Conservation (phyloP, 176 grass and related monocot species). For the Rhynchospora tenuis region DNA sequence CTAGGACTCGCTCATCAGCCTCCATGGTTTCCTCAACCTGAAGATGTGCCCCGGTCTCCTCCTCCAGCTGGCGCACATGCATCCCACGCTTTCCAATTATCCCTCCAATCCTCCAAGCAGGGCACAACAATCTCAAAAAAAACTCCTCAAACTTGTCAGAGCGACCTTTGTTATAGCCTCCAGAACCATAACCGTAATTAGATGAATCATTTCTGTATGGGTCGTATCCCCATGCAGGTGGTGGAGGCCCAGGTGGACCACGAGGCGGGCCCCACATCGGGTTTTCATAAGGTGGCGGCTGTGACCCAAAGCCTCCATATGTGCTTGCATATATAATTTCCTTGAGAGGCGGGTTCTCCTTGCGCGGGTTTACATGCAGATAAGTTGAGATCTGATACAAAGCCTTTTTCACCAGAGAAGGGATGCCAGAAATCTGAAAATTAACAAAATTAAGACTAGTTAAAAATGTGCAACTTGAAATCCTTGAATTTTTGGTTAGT, state of each 20-base stretch:
- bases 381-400: constrained; percentile 81
- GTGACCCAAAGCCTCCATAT: constrained; percentile 38
- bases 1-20: constrained; percentile 72
- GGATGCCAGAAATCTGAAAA: constrained; percentile 70
- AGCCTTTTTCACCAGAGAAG: constrained; percentile 80
- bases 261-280: constrained; percentile 24
- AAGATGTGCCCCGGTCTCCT: constrained; percentile 82
- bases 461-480: background rate
- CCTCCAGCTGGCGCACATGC: constrained; percentile 73
- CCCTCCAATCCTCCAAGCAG: constrained; percentile 70
- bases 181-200: constrained; percentile 30
- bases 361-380: constrained; percentile 81
- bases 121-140: constrained; percentile 65
- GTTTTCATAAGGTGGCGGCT: constrained; percentile 40
- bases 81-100: constrained; percentile 82
- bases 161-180: constrained; percentile 17
- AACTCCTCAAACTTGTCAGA: constrained; percentile 64
- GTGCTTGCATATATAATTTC: constrained; percentile 91
- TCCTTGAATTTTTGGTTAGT: background rate
- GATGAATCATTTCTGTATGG: constrained; percentile 54
- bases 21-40: constrained; percentile 66
- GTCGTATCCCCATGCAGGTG: constrained; percentile 45
- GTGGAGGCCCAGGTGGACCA: constrained; percentile 21
- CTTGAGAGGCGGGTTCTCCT: constrained; percentile 84
- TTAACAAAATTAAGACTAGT: background rate